Evolutionary conservation across 768 basidiomycete genomes (phyloP).

Genomic region (Leucocoprinus leucothites): DNA sequence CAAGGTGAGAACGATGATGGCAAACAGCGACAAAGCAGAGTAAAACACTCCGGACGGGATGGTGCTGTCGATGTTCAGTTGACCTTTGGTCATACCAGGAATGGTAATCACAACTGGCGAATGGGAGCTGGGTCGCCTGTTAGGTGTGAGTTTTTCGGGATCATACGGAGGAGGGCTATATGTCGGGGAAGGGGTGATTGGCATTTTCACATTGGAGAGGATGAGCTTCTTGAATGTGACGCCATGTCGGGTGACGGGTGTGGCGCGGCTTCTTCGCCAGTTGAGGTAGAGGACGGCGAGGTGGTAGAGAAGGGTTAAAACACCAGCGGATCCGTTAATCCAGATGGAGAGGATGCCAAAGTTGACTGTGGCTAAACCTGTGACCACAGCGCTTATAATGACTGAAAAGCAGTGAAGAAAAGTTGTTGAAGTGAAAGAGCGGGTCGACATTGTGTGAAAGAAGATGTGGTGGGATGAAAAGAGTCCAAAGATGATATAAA

Average conservation of each 20-base stretch:
- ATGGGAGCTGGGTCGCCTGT: neutral
- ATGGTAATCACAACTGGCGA: neutral
- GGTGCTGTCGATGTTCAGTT: too few species aligned
- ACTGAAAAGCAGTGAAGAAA: constrained; percentile 5
- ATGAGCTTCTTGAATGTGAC: neutral
- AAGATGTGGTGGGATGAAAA: neutral
- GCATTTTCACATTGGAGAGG: neutral
- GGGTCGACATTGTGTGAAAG: neutral
- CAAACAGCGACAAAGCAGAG: constrained; percentile 15
- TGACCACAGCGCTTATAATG: constrained; percentile 3
- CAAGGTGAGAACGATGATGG: constrained; percentile 18
- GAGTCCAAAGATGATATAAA: neutral
- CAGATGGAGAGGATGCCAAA: constrained; percentile 25
- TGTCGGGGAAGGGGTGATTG: neutral
- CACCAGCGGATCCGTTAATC: constrained; percentile 20
- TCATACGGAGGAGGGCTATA: constrained; percentile 1
- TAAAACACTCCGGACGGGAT: constrained; percentile 15
- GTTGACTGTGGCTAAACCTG: constrained; percentile 21
- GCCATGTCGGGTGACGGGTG: neutral
- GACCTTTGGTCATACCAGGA: neutral
- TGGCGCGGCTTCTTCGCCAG: constrained; percentile 3
- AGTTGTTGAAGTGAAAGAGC: neutral
- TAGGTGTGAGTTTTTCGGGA: neutral
- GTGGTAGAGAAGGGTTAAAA: constrained; percentile 21
- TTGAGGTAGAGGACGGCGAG: constrained; percentile 13